A percentile compares a stretch with the other conserved stretches of the same genome.
These are phyloP conservation scores for Fusarium scirpi DNA, from an alignment of 2,329 filamentous ascomycete species.

Conservation along the genomic window DNA sequence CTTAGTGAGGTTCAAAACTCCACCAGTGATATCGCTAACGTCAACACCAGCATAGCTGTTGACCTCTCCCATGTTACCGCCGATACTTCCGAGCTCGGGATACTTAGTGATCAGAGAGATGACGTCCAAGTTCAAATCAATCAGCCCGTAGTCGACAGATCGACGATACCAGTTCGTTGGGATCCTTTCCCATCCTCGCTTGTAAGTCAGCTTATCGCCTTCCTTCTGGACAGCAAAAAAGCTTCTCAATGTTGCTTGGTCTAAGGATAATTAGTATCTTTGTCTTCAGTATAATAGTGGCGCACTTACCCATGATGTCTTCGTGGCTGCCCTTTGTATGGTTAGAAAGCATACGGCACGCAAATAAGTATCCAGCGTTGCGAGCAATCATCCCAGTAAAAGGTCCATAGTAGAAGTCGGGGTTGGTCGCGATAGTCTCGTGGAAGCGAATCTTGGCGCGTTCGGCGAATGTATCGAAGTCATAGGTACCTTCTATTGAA, in stretches of 20 bases:
- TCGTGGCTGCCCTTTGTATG: constrained; percentile 11
- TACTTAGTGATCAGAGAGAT: constrained; percentile 14
- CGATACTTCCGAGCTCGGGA: constrained; percentile 23
- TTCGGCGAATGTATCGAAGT: constrained; percentile 16
- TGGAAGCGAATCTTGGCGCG: constrained; percentile 15
- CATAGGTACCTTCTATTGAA: constrained; percentile 10
- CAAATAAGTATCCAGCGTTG: constrained; percentile 24
- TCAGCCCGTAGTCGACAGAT: constrained; percentile 7
- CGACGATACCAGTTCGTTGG: constrained; percentile 27
- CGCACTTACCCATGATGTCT: neutral
- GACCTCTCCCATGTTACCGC: constrained; percentile 20
- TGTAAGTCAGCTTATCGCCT: constrained; percentile 8
- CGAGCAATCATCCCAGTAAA: constrained; percentile 27
- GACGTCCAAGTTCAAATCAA: constrained; percentile 18
- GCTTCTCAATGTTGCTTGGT: constrained; percentile 14
- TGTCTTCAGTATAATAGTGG: rapidly evolving
- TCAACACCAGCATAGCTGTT: constrained; percentile 24
- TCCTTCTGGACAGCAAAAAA: constrained; percentile 15
- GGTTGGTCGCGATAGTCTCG: constrained; percentile 6
- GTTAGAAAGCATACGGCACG: constrained; percentile 13
- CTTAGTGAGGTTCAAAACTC: constrained; percentile 20
- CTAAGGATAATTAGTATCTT: neutral
- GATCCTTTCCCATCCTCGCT: constrained; percentile 23
- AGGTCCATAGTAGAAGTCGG: constrained; percentile 27
- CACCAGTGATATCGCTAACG: constrained; percentile 5